Evolutionary conservation across 169 alveolate species (phyloP).

Genomic region (Eimeria nieschulzi): DNA sequence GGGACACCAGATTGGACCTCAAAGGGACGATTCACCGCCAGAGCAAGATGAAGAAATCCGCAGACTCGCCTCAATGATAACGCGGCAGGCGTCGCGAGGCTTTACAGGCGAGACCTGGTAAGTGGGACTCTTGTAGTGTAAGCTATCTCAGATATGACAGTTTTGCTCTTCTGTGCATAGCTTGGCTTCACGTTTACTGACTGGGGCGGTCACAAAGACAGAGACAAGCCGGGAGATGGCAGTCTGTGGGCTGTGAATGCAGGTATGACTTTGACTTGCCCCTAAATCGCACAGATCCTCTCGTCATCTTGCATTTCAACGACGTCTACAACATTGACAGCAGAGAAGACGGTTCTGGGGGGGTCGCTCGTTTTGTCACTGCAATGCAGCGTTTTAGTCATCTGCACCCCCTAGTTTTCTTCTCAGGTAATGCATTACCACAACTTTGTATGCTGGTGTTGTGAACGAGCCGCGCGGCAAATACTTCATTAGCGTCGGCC

Average conservation of each 20-base stretch:
- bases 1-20: slow-evolving; percentile 52
- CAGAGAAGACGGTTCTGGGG: slow-evolving; percentile 85
- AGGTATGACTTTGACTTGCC: slow-evolving; percentile 84
- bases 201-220: background rate
- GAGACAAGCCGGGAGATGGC: background rate
- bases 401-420: slow-evolving; percentile 74
- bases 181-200: background rate
- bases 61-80: slow-evolving; percentile 60
- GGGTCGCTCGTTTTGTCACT: slow-evolving; percentile 90
- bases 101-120: slow-evolving; percentile 75
- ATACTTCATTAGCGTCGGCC: too few relatives aligned
- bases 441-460: too few relatives aligned
- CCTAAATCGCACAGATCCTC: slow-evolving; percentile 81
- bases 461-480: too few relatives aligned
- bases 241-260: slow-evolving; percentile 19
- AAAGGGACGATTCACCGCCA: slow-evolving; percentile 52
- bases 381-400: slow-evolving; percentile 81
- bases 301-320: slow-evolving; percentile 90
- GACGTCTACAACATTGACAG: slow-evolving; percentile 94
- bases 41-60: slow-evolving; percentile 66
- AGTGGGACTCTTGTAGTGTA: background rate
- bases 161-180: too few relatives aligned
- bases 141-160: too few relatives aligned
- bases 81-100: slow-evolving; percentile 73
- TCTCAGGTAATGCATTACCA: slow-evolving; percentile 64